These are phyloP conservation scores for Balakata baccata DNA, from an alignment of 345 rosid species.

Conservation along the genomic window DNA sequence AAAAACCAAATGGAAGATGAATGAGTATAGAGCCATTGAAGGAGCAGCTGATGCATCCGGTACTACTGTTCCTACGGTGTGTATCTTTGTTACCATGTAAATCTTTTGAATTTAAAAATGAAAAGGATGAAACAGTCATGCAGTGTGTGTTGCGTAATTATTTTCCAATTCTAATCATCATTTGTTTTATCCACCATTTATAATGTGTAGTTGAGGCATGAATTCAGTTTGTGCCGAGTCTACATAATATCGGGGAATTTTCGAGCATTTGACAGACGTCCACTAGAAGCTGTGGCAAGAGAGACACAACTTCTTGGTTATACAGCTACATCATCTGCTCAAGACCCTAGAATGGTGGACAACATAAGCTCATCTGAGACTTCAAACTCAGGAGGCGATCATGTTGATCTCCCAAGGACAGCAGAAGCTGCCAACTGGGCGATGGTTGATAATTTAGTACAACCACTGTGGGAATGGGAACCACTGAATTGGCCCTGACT, in stretches of 20 bases:
- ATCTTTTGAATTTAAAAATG: neutral
- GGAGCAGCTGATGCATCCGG: conserved; percentile 27
- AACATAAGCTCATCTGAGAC: conserved; percentile 45
- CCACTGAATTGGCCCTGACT: conserved; percentile 44
- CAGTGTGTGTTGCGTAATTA: neutral
- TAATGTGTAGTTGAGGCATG: conserved; percentile 64
- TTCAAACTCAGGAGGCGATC: conserved; percentile 43
- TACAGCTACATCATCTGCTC: conserved; percentile 34
- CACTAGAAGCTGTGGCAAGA: conserved; percentile 38
- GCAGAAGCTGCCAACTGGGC: conserved; percentile 26
- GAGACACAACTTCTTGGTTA: conserved; percentile 26
- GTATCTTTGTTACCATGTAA: neutral
- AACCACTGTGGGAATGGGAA: conserved; percentile 56
- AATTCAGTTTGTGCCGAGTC: conserved; percentile 82
- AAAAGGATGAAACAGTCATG: neutral
- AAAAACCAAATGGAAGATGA: conserved; percentile 96
- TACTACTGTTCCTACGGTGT: conserved; percentile 45
- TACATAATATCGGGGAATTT: conserved; percentile 68
- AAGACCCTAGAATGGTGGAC: conserved; percentile 19
- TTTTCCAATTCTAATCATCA: conserved; percentile 15
- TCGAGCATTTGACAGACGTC: conserved; percentile 91
- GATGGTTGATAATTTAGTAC: conserved; percentile 31
- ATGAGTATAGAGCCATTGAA: conserved; percentile 81
- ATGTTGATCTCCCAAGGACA: conserved; percentile 31
- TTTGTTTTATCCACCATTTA: conserved; percentile 10